phyloP scores from a whole-genome alignment of 1,284 basidiomycete species.

The Ceratobasidium sp. region DNA sequence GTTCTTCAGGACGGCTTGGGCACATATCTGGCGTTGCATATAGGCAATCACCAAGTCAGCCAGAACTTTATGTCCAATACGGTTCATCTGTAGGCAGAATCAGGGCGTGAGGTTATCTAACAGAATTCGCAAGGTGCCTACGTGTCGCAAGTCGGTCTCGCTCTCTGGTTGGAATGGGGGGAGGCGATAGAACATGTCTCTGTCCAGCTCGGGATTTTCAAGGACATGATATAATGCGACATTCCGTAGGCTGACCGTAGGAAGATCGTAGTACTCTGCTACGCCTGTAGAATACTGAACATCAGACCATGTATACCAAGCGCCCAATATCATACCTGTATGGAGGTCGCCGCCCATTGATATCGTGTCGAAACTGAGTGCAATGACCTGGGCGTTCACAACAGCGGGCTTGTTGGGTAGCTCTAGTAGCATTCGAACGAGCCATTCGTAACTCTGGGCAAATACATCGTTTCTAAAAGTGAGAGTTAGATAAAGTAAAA shows the following conservation, averaged over 20 bases:
- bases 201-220: conserved; percentile 32
- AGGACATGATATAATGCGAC: conserved; percentile 40
- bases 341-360: conserved; percentile 44
- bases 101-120: neutral
- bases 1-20: conserved; percentile 47
- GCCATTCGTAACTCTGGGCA: conserved; percentile 42
- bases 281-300: conserved; percentile 31
- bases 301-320: neutral
- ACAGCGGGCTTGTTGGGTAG: conserved; percentile 43
- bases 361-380: conserved; percentile 40
- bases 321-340: conserved; percentile 34
- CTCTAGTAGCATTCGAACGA: conserved; percentile 40
- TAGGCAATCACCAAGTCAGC: conserved; percentile 51
- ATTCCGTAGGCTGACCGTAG: conserved; percentile 43
- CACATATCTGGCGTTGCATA: conserved; percentile 52
- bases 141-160: conserved; percentile 40
- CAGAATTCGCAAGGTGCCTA: conserved; percentile 15
- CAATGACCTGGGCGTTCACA: conserved; percentile 42
- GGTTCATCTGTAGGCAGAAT: conserved; percentile 36
- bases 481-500: neutral
- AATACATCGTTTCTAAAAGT: conserved; percentile 39
- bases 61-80: conserved; percentile 43
- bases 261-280: conserved; percentile 42
- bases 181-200: conserved; percentile 39
- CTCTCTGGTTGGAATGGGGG: conserved; percentile 29